Evolutionary conservation across 371 early-diverging fungal genomes (phyloP), one percentile per base, ranked within the genome.

Genomic region (Parasitella parasitica): DNA sequence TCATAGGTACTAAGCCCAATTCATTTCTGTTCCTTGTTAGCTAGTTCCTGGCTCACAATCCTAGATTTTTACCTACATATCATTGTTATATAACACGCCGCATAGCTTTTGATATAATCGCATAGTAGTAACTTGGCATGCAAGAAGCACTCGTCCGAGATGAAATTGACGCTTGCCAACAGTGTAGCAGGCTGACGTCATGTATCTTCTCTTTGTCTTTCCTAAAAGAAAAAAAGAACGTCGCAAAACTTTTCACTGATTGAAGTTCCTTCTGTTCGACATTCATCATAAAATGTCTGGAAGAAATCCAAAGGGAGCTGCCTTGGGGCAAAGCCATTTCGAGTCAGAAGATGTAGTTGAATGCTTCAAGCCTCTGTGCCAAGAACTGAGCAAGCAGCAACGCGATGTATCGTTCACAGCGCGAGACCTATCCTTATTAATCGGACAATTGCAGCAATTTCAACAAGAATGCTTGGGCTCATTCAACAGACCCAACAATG

Each of bases 381-480:
- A 63, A n/a, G 85, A 83, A 56, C 69, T 86, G 28, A 65, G 53
- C 11, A 59, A 67, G 0, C 22, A 41, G 2, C 70, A 75, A 16
- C 64, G 70, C 39, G 71, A 75, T 49, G 50, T 73, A 46, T 18
- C 60, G 18, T 59, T 79, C 60, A 65, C 83, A 15, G 79, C 87
- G 38, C 73, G 78, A 38, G 87, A 87, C 20, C 76, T 90, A 18
- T 77, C 89, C 1, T 57, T 71, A 8, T 74, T 88, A 26, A 73
- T 75, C 13, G 81, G 81, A 16, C 74, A 77, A 22, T 62, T 90
- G 38, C 86, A 87, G 51, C 85, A 85, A 54, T 88, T 88, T 57
- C 91, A 90, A 66, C 80, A 86, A 54, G 85, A 85, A 37, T 71
- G 66, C 59, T 71, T 90, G 7, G 89, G 87, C n/a, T 49, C 75